A percentile compares a stretch with the other conserved stretches of the same genome.
Conservation (phyloP, 2,329 filamentous ascomycete genomes). For the Pseudofabraea citricarpa region DNA sequence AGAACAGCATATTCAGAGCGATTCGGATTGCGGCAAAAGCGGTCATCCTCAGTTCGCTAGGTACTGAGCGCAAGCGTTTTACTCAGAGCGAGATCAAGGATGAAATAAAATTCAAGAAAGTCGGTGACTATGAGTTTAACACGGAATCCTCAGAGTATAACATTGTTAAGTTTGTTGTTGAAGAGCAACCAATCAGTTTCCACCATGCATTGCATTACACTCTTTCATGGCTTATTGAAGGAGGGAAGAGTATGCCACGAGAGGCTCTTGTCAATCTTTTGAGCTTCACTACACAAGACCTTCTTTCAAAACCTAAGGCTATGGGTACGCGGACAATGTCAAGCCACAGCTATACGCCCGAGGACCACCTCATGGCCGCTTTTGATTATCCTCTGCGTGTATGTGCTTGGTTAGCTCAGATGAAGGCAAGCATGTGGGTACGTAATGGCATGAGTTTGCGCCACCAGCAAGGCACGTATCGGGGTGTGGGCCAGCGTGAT, state of each 20-base stretch:
- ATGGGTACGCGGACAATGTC: conserved; percentile 54
- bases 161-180: conserved; percentile 83
- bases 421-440: conserved; percentile 98
- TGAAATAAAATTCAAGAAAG: conserved; percentile 74
- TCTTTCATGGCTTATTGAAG: conserved; percentile 91
- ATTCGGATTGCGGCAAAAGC: conserved; percentile 74
- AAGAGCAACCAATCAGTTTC: conserved; percentile 89
- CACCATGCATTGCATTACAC: conserved; percentile 96
- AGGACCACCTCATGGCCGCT: conserved; percentile 79
- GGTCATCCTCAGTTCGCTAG: conserved; percentile 84
- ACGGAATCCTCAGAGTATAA: conserved; percentile 20
- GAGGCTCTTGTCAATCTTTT: conserved; percentile 65
- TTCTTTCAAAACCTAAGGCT: conserved; percentile 58
- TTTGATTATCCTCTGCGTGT: conserved; percentile 94
- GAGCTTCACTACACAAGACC: conserved; percentile 65
- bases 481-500: conserved; percentile 82
- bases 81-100: conserved; percentile 83
- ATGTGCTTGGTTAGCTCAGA: conserved; percentile 94
- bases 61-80: conserved; percentile 82
- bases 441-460: conserved; percentile 93
- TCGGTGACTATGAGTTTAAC: conserved; percentile 79
- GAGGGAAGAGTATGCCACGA: conserved; percentile 68
- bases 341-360: conserved; percentile 53
- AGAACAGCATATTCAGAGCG: conserved; percentile 60
- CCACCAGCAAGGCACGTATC: conserved; percentile 92